Conservation (phyloP, 805 yeast genomes). For the Naumovozyma castellii region DNA sequence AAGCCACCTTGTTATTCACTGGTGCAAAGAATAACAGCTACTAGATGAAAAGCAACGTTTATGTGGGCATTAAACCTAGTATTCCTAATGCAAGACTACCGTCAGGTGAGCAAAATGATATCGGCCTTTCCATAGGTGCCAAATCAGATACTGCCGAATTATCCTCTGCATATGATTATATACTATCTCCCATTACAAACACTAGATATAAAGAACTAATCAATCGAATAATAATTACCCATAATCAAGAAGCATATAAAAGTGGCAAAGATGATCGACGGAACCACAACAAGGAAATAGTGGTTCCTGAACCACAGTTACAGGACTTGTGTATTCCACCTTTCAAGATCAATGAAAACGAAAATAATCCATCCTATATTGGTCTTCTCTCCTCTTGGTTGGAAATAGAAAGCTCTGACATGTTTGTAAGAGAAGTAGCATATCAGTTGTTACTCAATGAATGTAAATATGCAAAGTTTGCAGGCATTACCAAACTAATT, state of each 20-base stretch:
- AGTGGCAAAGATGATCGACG: slow-evolving; percentile 18
- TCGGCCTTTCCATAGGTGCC: slow-evolving; percentile 1
- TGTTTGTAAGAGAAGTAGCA: slow-evolving; percentile 42
- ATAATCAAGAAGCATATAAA: slow-evolving; percentile 1
- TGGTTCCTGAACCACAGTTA: slow-evolving; percentile 25
- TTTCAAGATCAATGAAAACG: slow-evolving; percentile 5
- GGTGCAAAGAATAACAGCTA: neutral
- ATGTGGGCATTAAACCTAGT: slow-evolving; percentile 42
- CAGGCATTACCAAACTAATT: slow-evolving; percentile 47
- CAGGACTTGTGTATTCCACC: slow-evolving; percentile 30
- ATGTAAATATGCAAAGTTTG: slow-evolving; percentile 45
- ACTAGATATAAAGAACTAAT: slow-evolving; percentile 38
- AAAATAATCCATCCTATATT: slow-evolving; percentile 29
- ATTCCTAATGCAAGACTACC: slow-evolving; percentile 17
- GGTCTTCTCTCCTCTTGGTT: slow-evolving; percentile 61
- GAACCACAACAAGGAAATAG: slow-evolving; percentile 7
- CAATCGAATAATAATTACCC: slow-evolving; percentile 28
- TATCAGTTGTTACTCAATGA: slow-evolving; percentile 51
- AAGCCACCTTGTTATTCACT: neutral
- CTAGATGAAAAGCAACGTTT: slow-evolving; percentile 26
- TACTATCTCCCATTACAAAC: slow-evolving; percentile 48
- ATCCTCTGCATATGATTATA: slow-evolving; percentile 35
- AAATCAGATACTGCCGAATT: slow-evolving; percentile 2
- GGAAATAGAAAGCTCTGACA: slow-evolving; percentile 51
- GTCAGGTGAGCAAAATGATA: slow-evolving; percentile 21